Conservation (phyloP, 441 rosid species). For the Aquilaria agallochum region DNA sequence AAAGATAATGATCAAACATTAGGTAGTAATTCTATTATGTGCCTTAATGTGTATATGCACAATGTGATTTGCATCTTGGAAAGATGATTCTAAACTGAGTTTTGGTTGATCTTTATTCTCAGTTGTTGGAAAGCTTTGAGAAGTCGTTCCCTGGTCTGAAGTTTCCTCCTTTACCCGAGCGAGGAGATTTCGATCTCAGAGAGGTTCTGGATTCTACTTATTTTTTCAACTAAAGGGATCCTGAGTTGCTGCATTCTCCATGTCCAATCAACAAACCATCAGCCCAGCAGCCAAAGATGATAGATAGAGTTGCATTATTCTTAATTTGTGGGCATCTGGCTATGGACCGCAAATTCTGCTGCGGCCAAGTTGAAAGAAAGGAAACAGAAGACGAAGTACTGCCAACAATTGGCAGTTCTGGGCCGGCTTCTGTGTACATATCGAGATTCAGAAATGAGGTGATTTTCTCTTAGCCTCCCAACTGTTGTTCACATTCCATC, state of each 20-base stretch:
- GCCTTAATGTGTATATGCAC: neutral
- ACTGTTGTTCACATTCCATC: too few relatives aligned
- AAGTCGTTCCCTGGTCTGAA: constrained; percentile 63
- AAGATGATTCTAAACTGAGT: neutral
- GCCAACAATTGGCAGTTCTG: too few relatives aligned
- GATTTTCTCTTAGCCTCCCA: too few relatives aligned
- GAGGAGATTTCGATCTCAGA: constrained; percentile 89
- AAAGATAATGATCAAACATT: too few relatives aligned
- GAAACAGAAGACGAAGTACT: neutral
- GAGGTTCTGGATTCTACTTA: constrained; percentile 79
- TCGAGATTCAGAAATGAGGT: too few relatives aligned
- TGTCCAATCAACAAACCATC: neutral
- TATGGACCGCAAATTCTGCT: constrained; percentile 6
- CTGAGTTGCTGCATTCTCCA: neutral
- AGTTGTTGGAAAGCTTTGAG: constrained; percentile 84
- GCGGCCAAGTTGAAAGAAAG: neutral
- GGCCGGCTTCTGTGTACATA: too few relatives aligned
- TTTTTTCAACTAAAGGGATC: constrained; percentile 77
- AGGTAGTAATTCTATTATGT: neutral
- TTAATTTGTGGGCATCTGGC: constrained; percentile 6
- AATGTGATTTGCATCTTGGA: neutral
- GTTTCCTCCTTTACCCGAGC: constrained; percentile 88
- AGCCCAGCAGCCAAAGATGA: constrained; percentile 10
- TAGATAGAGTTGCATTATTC: constrained; percentile 9
- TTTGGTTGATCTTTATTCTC: constrained; percentile 21